phyloP scores from a whole-genome alignment of 257 asterid species.

The Scutellaria minor region DNA sequence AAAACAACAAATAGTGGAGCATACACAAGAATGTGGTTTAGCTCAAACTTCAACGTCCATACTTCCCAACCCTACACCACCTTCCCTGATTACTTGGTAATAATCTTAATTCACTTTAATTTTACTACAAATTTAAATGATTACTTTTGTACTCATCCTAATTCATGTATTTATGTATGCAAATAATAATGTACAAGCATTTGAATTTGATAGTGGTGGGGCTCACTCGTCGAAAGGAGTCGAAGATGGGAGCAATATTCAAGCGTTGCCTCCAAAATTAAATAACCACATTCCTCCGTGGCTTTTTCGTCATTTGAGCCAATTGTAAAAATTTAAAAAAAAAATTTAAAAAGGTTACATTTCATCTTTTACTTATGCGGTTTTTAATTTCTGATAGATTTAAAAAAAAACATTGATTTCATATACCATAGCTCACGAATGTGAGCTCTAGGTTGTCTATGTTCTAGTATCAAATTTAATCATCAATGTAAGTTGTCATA shows the following conservation, averaged over 20 bases:
- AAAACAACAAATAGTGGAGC: not conserved
- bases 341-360: not conserved
- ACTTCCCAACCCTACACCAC: not conserved
- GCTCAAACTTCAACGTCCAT: not conserved
- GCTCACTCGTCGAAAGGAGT: not conserved
- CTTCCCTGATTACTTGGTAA: not conserved
- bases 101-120: not conserved
- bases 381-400: too few relatives aligned
- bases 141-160: too few relatives aligned
- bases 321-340: not conserved
- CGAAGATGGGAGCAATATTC: not conserved
- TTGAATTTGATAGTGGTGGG: constrained; percentile 16
- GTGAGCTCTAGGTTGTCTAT: too few relatives aligned
- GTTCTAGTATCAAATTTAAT: too few relatives aligned
- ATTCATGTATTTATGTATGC: too few relatives aligned
- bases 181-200: too few relatives aligned
- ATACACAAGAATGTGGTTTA: too few relatives aligned
- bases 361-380: constrained; percentile 31
- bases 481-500: too few relatives aligned
- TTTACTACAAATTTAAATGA: too few relatives aligned
- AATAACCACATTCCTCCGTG: constrained; percentile 27
- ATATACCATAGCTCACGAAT: too few relatives aligned
- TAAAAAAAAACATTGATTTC: too few relatives aligned
- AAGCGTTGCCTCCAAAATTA: not conserved
- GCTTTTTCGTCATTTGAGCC: constrained; percentile 20